Conservation (phyloP, 2,329 filamentous ascomycete species). For the Colletotrichum tropicale region DNA sequence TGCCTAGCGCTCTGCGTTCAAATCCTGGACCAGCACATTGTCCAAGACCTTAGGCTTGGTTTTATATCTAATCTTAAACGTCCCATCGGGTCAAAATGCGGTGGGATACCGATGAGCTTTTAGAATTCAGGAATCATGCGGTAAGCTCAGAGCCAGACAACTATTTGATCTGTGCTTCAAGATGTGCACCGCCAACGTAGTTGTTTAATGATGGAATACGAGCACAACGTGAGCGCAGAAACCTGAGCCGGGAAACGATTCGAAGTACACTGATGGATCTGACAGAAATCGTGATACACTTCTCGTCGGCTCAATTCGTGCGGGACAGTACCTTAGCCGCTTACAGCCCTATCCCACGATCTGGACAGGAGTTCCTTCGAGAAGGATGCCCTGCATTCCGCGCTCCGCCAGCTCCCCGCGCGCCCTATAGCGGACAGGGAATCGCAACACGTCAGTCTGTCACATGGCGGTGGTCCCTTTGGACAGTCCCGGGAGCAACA, state of each 20-base stretch:
- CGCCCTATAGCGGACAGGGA: neutral
- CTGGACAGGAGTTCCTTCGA: neutral
- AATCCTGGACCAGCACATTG: neutral
- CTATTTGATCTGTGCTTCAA: neutral
- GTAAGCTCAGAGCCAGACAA: neutral
- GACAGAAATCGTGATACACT: accelerated
- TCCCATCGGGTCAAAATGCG: neutral
- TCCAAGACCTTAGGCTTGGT: neutral
- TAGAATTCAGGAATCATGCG: neutral
- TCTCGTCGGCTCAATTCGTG: neutral
- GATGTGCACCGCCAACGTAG: neutral
- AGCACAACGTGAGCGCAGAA: neutral
- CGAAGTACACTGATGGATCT: neutral
- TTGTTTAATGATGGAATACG: neutral
- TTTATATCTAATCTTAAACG: neutral
- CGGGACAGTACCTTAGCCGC: neutral
- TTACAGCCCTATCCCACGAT: neutral
- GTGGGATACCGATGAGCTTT: neutral
- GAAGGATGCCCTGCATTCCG: neutral
- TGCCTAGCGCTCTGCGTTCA: accelerated
- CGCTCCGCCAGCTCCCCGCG: neutral
- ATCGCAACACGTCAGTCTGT: neutral
- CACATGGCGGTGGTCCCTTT: neutral
- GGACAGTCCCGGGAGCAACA: neutral
- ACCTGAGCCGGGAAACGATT: accelerated